These are phyloP conservation scores for Reutealis trisperma DNA, from an alignment of 345 rosid species.

Conservation along the genomic window DNA sequence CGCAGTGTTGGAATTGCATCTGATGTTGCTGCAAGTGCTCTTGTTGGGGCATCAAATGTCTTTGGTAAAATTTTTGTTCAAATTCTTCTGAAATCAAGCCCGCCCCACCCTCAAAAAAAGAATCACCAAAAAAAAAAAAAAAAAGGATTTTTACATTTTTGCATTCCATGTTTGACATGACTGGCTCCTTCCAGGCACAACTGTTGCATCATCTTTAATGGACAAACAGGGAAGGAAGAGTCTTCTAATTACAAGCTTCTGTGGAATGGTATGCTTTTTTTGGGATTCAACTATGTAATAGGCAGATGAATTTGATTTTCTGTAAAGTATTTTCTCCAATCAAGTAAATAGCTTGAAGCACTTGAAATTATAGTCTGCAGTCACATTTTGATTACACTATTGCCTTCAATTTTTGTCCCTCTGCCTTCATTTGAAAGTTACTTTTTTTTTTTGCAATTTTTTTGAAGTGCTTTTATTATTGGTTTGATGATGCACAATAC, in stretches of 20 bases:
- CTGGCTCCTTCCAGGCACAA: slow-evolving; percentile 67
- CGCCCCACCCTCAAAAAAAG: too few species aligned
- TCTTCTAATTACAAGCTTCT: slow-evolving; percentile 82
- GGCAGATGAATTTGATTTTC: slow-evolving; percentile 2
- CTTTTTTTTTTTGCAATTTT: neutral
- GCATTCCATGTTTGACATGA: neutral
- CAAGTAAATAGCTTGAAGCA: neutral
- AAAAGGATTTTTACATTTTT: neutral
- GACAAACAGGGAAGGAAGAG: slow-evolving; percentile 96
- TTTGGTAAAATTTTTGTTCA: slow-evolving; percentile 51
- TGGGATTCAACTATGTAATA: neutral
- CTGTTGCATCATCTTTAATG: slow-evolving; percentile 95
- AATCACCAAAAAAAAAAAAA: neutral
- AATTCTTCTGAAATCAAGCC: neutral
- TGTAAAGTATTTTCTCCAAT: neutral
- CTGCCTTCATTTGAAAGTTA: neutral
- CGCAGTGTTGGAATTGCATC: slow-evolving; percentile 89
- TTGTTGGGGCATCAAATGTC: slow-evolving; percentile 97
- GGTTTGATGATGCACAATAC: neutral
- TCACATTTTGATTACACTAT: slow-evolving; percentile 12
- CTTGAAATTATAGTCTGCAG: neutral
- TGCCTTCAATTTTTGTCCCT: neutral
- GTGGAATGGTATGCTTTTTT: slow-evolving; percentile 72
- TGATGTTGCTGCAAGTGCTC: slow-evolving; percentile 99
- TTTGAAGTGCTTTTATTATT: neutral